These are phyloP conservation scores for Salix koriyanagi DNA, from an alignment of 345 rosid species.

Conservation along the genomic window DNA sequence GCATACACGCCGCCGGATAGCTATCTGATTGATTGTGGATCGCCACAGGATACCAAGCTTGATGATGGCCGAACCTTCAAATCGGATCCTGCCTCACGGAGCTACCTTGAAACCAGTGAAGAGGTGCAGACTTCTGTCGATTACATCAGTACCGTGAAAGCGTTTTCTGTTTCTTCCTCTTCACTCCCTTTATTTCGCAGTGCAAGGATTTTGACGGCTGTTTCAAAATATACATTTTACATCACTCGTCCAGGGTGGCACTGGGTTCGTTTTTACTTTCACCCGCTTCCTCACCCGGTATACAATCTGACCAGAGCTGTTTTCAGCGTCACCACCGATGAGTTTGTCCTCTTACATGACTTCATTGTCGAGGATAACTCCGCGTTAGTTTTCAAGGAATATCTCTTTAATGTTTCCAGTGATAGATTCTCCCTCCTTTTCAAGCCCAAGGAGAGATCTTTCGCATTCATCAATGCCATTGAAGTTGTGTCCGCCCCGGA, in stretches of 20 bases:
- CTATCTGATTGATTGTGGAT: constrained; percentile 74
- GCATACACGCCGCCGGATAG: constrained; percentile 46
- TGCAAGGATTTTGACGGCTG: constrained; percentile 46
- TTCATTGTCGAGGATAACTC: constrained; percentile 38
- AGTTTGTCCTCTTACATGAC: constrained; percentile 60
- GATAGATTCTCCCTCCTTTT: constrained; percentile 51
- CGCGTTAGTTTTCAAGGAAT: constrained; percentile 56
- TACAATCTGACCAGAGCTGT: constrained; percentile 43
- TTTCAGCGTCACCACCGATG: constrained; percentile 53
- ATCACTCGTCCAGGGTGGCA: constrained; percentile 55
- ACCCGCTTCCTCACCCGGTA: constrained; percentile 56
- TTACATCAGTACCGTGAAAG: constrained; percentile 22
- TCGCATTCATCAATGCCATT: constrained; percentile 64
- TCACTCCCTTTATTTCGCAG: constrained; percentile 37
- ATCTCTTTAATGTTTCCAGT: constrained; percentile 39
- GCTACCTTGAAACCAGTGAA: constrained; percentile 48
- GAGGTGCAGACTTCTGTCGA: constrained; percentile 46
- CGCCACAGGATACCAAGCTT: constrained; percentile 50
- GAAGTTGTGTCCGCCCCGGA: constrained; percentile 68
- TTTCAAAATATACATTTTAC: constrained; percentile 43
- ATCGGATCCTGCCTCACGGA: constrained; percentile 50
- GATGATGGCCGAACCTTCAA: constrained; percentile 64
- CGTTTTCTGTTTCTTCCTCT: constrained; percentile 16
- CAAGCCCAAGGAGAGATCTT: constrained; percentile 46
- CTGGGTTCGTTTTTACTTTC: constrained; percentile 79